phyloP scores from a whole-genome alignment of 2,329 filamentous ascomycete genomes.

The Bisporella sp. region DNA sequence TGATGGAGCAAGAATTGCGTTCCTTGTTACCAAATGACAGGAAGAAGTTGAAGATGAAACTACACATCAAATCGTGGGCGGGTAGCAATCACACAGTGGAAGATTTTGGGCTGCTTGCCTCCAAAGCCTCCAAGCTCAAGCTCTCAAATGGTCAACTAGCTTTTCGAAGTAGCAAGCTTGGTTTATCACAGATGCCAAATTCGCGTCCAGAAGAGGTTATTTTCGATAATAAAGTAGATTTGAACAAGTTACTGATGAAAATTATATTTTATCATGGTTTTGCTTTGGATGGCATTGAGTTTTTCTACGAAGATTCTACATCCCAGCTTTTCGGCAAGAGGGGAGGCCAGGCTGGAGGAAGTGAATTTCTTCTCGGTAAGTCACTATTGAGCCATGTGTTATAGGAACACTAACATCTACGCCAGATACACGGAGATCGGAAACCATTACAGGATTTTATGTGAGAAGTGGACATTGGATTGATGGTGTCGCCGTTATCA shows the following conservation, averaged over 20 bases:
- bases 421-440: conserved; percentile 72
- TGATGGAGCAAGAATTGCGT: conserved; percentile 71
- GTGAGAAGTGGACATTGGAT: conserved; percentile 76
- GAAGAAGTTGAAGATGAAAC: conserved; percentile 60
- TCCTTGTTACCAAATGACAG: conserved; percentile 64
- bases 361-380: conserved; percentile 72
- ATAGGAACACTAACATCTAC: conserved; percentile 6
- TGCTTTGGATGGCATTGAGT: conserved; percentile 81
- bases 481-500: conserved; percentile 84
- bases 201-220: conserved; percentile 66
- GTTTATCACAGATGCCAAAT: conserved; percentile 63
- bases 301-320: conserved; percentile 82
- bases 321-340: conserved; percentile 81
- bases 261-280: conserved; percentile 72
- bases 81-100: conserved; percentile 68
- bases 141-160: conserved; percentile 68
- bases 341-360: conserved; percentile 61
- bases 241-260: conserved; percentile 66
- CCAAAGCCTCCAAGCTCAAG: conserved; percentile 67
- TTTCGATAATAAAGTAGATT: conserved; percentile 59
- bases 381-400: conserved; percentile 6
- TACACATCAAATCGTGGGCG: conserved; percentile 71
- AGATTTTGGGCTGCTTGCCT: conserved; percentile 63
- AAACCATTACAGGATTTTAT: conserved; percentile 81
- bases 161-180: conserved; percentile 70